Conservation (phyloP, 129 eudicot species). For the Flaveria bidentis region DNA sequence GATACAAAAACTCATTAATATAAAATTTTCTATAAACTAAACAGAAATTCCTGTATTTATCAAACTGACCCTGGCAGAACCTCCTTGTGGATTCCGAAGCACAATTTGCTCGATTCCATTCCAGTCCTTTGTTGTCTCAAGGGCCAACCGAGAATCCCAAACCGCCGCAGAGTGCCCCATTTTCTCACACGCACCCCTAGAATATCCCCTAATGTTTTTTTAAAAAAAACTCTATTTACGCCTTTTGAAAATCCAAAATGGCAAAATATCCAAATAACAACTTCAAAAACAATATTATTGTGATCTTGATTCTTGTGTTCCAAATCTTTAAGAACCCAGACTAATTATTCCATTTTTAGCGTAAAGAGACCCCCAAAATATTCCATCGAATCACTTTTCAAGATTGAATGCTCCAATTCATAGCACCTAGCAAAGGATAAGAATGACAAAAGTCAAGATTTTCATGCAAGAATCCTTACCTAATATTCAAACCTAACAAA, state of each 20-base stretch:
- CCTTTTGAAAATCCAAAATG: slow-evolving; percentile 21
- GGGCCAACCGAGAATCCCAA: slow-evolving; percentile 68
- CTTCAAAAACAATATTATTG: slow-evolving; percentile 14
- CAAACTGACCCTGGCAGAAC: slow-evolving; percentile 60
- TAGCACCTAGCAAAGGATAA: slow-evolving; percentile 38
- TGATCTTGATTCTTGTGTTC: slow-evolving; percentile 23
- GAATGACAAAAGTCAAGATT: slow-evolving; percentile 36
- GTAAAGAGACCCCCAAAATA: slow-evolving; percentile 27
- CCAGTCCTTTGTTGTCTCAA: slow-evolving; percentile 66
- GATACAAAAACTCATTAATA: neutral
- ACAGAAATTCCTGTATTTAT: slow-evolving; percentile 14
- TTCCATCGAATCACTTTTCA: slow-evolving; percentile 27
- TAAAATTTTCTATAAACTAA: slow-evolving; percentile 2
- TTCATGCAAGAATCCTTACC: slow-evolving; percentile 35
- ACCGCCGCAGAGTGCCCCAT: slow-evolving; percentile 81
- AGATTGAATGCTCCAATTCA: slow-evolving; percentile 21
- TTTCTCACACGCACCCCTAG: slow-evolving; percentile 15
- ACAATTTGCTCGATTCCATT: slow-evolving; percentile 75
- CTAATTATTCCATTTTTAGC: slow-evolving; percentile 21
- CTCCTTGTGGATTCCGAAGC: slow-evolving; percentile 75
- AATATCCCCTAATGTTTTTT: slow-evolving; percentile 8
- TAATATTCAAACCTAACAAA: slow-evolving; percentile 27
- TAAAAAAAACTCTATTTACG: slow-evolving; percentile 23
- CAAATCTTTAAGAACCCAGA: slow-evolving; percentile 17
- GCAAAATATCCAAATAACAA: neutral